Conservation (phyloP, 331 rosid genomes). For the Dryas integrifolia region DNA sequence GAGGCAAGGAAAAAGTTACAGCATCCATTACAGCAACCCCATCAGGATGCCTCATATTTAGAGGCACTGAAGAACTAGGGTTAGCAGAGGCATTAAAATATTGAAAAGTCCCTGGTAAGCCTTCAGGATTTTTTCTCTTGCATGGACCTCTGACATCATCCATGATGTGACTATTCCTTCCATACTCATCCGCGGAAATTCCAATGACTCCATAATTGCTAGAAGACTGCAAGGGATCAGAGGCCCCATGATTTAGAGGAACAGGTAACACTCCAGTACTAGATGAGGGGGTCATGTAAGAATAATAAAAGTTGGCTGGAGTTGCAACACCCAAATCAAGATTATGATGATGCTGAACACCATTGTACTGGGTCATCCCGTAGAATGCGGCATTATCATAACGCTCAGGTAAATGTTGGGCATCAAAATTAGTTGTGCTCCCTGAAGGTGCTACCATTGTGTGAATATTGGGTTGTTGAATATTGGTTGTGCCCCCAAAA, state of each 20-base stretch:
- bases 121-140: slow-evolving; percentile 77
- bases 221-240: slow-evolving; percentile 59
- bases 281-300: slow-evolving; percentile 67
- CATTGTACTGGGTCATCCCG: slow-evolving; percentile 56
- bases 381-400: slow-evolving; percentile 64
- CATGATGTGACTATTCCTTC: slow-evolving; percentile 50
- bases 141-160: slow-evolving; percentile 76
- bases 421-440: slow-evolving; percentile 47
- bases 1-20: slow-evolving; percentile 54
- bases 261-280: slow-evolving; percentile 56
- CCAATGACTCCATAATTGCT: slow-evolving; percentile 55
- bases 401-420: slow-evolving; percentile 57
- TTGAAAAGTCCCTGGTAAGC: slow-evolving; percentile 57
- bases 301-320: slow-evolving; percentile 53
- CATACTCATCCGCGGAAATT: slow-evolving; percentile 57
- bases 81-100: slow-evolving; percentile 56
- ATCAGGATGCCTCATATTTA: slow-evolving; percentile 56
- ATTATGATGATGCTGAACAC: slow-evolving; percentile 60
- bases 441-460: slow-evolving; percentile 59
- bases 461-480: slow-evolving; percentile 57
- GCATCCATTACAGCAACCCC: slow-evolving; percentile 63
- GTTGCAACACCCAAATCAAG: slow-evolving; percentile 54
- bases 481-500: slow-evolving; percentile 38
- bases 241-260: slow-evolving; percentile 52
- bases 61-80: slow-evolving; percentile 55